phyloP scores from a whole-genome alignment of 2,329 filamentous ascomycete species.

The Microcyclospora pomicola region DNA sequence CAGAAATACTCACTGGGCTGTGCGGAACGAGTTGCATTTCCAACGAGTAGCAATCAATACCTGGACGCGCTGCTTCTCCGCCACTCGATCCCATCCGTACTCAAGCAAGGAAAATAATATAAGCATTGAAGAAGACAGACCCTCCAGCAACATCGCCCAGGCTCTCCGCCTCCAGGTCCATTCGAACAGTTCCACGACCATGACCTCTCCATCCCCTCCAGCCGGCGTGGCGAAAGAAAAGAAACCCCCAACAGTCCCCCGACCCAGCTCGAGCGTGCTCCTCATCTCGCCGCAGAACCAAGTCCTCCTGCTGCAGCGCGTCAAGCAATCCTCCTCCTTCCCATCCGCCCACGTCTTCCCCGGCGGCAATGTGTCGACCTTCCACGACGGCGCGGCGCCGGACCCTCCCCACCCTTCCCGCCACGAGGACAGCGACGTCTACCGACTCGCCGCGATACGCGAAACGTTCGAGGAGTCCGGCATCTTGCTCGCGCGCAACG shows the following conservation, averaged over 20 bases:
- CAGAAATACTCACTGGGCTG: too few relatives aligned
- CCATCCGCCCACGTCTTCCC: constrained; percentile 92
- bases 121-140: too few relatives aligned
- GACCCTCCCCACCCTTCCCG: constrained; percentile 37
- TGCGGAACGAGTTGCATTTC: too few relatives aligned
- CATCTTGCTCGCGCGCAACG: constrained; percentile 56
- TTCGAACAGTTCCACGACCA: constrained; percentile 7
- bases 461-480: constrained; percentile 95
- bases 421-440: constrained; percentile 58
- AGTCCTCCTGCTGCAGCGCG: constrained; percentile 74
- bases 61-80: too few relatives aligned
- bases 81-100: too few relatives aligned
- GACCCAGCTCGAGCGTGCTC: constrained; percentile 61
- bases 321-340: constrained; percentile 70
- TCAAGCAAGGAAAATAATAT: too few relatives aligned
- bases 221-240: constrained; percentile 12
- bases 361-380: constrained; percentile 66
- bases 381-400: constrained; percentile 56
- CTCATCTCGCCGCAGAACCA: constrained; percentile 78
- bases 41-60: too few relatives aligned
- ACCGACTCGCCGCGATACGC: constrained; percentile 70
- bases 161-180: background rate
- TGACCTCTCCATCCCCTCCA: too few relatives aligned
- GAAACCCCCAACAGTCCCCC: constrained; percentile 34
- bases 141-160: too few relatives aligned